Evolutionary conservation across 768 basidiomycete species (phyloP).

Genomic region (Lentinula sp.): DNA sequence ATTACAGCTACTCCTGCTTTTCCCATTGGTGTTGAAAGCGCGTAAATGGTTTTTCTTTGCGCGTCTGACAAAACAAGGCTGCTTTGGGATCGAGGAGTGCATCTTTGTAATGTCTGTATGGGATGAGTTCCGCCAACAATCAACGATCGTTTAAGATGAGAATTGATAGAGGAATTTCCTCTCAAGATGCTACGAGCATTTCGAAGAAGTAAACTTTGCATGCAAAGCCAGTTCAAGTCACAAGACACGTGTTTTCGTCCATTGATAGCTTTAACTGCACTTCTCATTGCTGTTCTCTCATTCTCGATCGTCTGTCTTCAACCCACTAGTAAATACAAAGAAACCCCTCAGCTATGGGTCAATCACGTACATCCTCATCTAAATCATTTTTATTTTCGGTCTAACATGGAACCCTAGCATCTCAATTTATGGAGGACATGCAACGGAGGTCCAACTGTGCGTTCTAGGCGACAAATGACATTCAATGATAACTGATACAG

Average conservation of each 20-base stretch:
- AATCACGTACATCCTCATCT: constrained; percentile 61
- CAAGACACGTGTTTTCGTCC: background rate
- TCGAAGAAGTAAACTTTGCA: background rate
- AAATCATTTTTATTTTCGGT: background rate
- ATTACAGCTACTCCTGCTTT: constrained; percentile 81
- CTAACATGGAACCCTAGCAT: constrained; percentile 38
- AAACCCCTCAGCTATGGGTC: constrained; percentile 50
- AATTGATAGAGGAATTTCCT: background rate
- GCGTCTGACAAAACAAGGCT: constrained; percentile 31
- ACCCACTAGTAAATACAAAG: background rate
- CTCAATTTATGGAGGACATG: constrained; percentile 98
- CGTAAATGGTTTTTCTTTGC: constrained; percentile 77
- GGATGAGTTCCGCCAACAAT: background rate
- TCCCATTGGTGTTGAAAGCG: constrained; percentile 81
- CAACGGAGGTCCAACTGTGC: constrained; percentile 94
- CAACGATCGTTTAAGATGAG: background rate
- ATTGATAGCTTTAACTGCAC: background rate
- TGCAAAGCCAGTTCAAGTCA: background rate
- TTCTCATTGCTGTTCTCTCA: background rate
- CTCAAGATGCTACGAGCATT: background rate
- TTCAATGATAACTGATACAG: constrained; percentile 10
- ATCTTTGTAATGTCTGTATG: background rate
- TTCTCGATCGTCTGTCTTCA: background rate
- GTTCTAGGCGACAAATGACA: constrained; percentile 23
- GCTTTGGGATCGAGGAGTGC: background rate